phyloP scores from a whole-genome alignment of 305 asterid genomes.

The Fraxinus greggii region DNA sequence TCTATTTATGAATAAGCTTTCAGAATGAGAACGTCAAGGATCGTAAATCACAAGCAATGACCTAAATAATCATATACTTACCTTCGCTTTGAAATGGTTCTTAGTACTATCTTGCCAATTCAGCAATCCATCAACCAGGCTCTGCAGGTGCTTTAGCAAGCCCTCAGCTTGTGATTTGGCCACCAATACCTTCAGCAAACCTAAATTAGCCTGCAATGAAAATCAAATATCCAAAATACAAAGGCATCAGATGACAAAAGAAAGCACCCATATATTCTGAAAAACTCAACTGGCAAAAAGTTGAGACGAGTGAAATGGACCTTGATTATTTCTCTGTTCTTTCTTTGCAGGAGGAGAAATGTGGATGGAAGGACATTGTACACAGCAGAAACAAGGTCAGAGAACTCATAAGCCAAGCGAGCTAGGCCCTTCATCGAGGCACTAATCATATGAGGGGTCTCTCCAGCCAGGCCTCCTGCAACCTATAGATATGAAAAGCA shows the following conservation, averaged over 20 bases:
- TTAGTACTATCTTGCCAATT: slow-evolving; percentile 74
- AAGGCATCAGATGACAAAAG: not conserved
- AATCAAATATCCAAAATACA: not conserved
- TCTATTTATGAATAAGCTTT: not conserved
- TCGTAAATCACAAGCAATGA: not conserved
- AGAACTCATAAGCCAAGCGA: slow-evolving; percentile 92
- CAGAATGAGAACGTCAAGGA: not conserved
- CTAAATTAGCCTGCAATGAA: slow-evolving; percentile 75
- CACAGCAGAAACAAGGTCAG: slow-evolving; percentile 74
- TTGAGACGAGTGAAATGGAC: slow-evolving; percentile 29
- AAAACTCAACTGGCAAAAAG: not conserved
- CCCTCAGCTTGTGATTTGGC: slow-evolving; percentile 78
- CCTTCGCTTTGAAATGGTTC: slow-evolving; percentile 92
- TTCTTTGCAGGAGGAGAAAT: slow-evolving; percentile 77
- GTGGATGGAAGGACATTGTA: slow-evolving; percentile 76
- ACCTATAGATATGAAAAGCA: slow-evolving; percentile 45
- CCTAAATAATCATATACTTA: slow-evolving; percentile 29
- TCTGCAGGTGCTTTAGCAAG: slow-evolving; percentile 64
- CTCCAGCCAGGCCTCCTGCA: slow-evolving; percentile 91
- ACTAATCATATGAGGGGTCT: slow-evolving; percentile 90
- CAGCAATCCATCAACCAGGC: slow-evolving; percentile 78
- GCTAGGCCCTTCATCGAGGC: slow-evolving; percentile 93
- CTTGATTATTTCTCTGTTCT: slow-evolving; percentile 85
- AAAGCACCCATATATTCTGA: not conserved
- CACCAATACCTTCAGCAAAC: slow-evolving; percentile 86